Conservation (phyloP, 2,329 filamentous ascomycete genomes). For the Gnomoniopsis smithogilvyi region DNA sequence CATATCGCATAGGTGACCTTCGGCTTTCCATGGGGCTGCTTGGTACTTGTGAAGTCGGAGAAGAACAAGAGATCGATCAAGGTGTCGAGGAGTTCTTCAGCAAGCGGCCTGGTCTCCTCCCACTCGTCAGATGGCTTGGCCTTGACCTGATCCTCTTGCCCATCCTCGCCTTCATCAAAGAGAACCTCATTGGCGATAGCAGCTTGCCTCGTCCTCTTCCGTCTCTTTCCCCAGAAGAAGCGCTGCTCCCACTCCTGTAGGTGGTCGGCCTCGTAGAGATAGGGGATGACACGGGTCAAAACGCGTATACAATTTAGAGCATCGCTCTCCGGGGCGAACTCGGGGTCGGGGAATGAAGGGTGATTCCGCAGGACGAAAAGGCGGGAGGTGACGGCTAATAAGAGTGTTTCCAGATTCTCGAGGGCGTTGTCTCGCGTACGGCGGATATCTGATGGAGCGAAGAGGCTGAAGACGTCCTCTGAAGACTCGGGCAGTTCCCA, state of each 20-base stretch:
- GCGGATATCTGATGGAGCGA: slow-evolving; percentile 83
- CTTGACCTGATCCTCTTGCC: slow-evolving; percentile 50
- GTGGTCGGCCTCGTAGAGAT: slow-evolving; percentile 84
- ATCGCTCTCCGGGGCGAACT: slow-evolving; percentile 79
- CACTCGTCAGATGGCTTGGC: slow-evolving; percentile 58
- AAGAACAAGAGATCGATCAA: slow-evolving; percentile 89
- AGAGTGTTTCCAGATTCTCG: slow-evolving; percentile 85
- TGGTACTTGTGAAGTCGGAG: slow-evolving; percentile 81
- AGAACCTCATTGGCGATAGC: slow-evolving; percentile 71
- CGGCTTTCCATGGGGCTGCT: slow-evolving; percentile 64
- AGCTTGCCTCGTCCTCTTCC: slow-evolving; percentile 66
- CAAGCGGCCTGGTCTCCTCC: slow-evolving; percentile 81
- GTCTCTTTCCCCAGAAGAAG: slow-evolving; percentile 84
- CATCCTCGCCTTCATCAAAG: slow-evolving; percentile 71
- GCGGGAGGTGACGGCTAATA: slow-evolving; percentile 78
- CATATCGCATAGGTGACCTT: slow-evolving; percentile 94
- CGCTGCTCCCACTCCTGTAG: slow-evolving; percentile 82
- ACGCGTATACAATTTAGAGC: slow-evolving; percentile 95
- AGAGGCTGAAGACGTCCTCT: slow-evolving; percentile 95
- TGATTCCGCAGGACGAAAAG: slow-evolving; percentile 82
- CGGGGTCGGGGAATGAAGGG: slow-evolving; percentile 83
- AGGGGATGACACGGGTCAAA: slow-evolving; percentile 84
- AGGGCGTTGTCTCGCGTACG: slow-evolving; percentile 81
- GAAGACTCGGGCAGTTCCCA: slow-evolving; percentile 95
- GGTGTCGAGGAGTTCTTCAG: slow-evolving; percentile 89